phyloP scores from a whole-genome alignment of 2,329 filamentous ascomycete genomes.

The Aspergillus felis region DNA sequence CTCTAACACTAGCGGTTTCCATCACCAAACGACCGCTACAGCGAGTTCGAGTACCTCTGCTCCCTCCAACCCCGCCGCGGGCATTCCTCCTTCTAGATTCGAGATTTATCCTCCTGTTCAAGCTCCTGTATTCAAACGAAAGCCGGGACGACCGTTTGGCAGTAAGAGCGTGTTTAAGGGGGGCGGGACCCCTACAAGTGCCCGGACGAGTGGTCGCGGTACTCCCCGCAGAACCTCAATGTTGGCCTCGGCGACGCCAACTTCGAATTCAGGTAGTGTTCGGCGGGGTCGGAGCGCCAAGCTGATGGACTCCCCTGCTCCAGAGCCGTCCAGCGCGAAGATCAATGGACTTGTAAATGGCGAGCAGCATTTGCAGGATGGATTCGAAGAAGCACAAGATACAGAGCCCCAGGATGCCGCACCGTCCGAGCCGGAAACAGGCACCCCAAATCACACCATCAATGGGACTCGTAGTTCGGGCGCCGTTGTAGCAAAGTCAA shows the following conservation, averaged over 20 bases:
- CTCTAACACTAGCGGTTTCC: constrained; percentile 26
- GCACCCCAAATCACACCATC: constrained; percentile 14
- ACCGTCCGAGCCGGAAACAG: constrained; percentile 5
- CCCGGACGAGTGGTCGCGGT: constrained; percentile 33
- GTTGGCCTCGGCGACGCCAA: constrained; percentile 28
- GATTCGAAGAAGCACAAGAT: constrained; percentile 8
- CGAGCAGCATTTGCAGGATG: constrained; percentile 1
- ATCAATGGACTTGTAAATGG: constrained; percentile 22
- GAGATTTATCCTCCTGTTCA: constrained; percentile 43
- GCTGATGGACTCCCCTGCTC: constrained; percentile 26
- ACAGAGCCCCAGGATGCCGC: neutral
- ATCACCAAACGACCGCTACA: constrained; percentile 15
- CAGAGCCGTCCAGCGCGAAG: constrained; percentile 20
- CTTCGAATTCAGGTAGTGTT: constrained; percentile 22
- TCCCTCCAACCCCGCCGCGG: constrained; percentile 27
- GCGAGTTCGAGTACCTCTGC: constrained; percentile 11
- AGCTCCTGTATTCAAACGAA: constrained; percentile 31
- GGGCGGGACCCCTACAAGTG: constrained; percentile 29
- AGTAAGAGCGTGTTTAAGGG: constrained; percentile 25
- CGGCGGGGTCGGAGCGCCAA: constrained; percentile 37
- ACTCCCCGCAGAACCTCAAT: constrained; percentile 33
- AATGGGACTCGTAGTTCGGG: constrained; percentile 13
- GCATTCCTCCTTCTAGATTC: constrained; percentile 40
- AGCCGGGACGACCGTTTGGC: constrained; percentile 37
- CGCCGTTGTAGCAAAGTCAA: constrained; percentile 1